Conservation (phyloP, 768 basidiomycete species). For the Termitomyces sp. region DNA sequence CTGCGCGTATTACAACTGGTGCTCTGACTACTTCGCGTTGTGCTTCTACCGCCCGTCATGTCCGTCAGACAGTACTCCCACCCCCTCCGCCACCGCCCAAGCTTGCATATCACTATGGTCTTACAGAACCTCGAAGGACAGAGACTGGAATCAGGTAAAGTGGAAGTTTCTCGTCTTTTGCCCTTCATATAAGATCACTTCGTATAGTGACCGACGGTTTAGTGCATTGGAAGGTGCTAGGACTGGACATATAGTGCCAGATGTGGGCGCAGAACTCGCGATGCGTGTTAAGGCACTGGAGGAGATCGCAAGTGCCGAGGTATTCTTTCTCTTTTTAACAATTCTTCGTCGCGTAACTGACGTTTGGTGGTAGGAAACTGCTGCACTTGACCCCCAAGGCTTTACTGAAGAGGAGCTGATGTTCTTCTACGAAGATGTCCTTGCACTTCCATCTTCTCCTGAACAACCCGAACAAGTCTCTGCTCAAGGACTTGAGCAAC, state of each 20-base stretch:
- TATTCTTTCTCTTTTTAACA: slow-evolving; percentile 10
- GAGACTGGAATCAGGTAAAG: background rate
- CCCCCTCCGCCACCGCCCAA: slow-evolving; percentile 5
- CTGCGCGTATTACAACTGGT: slow-evolving; percentile 3
- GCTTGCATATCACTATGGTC: slow-evolving; percentile 1
- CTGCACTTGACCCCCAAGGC: slow-evolving; percentile 22
- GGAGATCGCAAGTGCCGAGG: slow-evolving; percentile 29
- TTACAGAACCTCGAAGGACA: background rate
- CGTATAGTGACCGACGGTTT: slow-evolving; percentile 1
- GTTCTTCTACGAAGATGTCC: slow-evolving; percentile 39
- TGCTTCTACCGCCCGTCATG: slow-evolving; percentile 8
- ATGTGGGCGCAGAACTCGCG: slow-evolving; percentile 25
- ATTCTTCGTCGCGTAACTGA: background rate
- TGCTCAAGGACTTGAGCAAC: slow-evolving; percentile 11
- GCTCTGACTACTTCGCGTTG: slow-evolving; percentile 7
- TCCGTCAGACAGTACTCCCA: slow-evolving; percentile 19
- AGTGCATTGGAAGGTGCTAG: slow-evolving; percentile 3
- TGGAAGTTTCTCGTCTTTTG: background rate
- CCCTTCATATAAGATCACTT: background rate
- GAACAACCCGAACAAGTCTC: slow-evolving; percentile 6
- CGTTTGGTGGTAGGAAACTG: slow-evolving; percentile 21
- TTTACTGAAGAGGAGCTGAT: slow-evolving; percentile 41
- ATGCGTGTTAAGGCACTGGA: slow-evolving; percentile 31
- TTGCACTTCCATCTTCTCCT: slow-evolving; percentile 24
- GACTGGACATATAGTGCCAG: slow-evolving; percentile 9